Base-by-base conservation (phyloP, 805 yeast species). In the Deakozyma indianensis region DNA sequence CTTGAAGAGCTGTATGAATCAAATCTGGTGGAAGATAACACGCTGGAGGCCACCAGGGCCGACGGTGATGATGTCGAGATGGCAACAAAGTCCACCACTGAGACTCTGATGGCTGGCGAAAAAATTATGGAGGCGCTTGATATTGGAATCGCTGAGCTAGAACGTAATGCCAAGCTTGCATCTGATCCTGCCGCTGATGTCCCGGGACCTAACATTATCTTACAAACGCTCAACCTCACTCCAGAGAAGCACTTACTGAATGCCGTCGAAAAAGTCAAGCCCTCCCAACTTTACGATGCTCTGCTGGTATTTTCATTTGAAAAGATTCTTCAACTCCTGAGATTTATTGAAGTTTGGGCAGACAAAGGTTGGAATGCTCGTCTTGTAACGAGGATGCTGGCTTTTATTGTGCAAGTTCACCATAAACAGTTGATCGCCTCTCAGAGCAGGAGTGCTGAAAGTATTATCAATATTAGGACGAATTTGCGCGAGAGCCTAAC, bases 71-170 rank as follows among this genome's bases (percentile, higher is more conserved):
- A 64, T 42, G 64, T 55, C 2, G 59, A 51, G 18, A 73, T 73
- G 45, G 96, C 85, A 16, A 72, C 76, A 28, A 80, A 80, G 54
- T 95, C 88, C 62, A 86, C 95, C 0, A 68, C 80, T 59, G 98
- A 92, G 56, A 83, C 96, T 1, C 71, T 92, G 57, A 90, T 90
- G 62, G 92, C 96, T 1, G 95, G 97, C 51, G 98, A 90, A 63
- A 80, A 80, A 56, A 64, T 90, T 42, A 80, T 85, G 75, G 97
- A 90, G 60, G 96, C 96, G 0, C 66, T 90, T 43, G 96, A 92
- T 52, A 66, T 88, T 48, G 94, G 94, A 0, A 65, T 67, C 16
- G 77, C 74, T 43, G 96, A 87, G 53, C 64, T 84, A 38, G 80
- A 75, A 40, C 55, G 65, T 4, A 69, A 69, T 2, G 66, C 65